phyloP scores from a whole-genome alignment of 192 early-diverging fungal genomes.

The Pilaira anomala region DNA sequence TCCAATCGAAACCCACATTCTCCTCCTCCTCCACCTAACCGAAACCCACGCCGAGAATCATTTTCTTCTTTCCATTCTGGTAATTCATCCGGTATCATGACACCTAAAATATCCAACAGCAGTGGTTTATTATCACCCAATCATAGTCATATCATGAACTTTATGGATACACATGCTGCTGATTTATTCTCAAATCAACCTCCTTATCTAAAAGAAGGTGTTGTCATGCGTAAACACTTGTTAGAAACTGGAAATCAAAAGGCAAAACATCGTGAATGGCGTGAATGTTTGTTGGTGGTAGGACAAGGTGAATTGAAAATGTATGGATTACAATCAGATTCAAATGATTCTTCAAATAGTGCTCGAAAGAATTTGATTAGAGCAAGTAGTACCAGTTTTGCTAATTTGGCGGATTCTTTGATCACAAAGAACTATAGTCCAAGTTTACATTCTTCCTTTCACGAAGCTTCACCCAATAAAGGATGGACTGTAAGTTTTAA shows the following conservation, averaged over 20 bases:
- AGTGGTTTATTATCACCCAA: background rate
- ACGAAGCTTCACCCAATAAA: background rate
- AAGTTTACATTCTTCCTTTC: background rate
- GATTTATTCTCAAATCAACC: constrained; percentile 20
- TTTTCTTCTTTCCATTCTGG: constrained; percentile 27
- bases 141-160: constrained; percentile 9
- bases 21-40: no score
- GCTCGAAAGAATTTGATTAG: constrained; percentile 28
- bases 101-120: background rate
- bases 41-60: constrained; percentile 16
- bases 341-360: constrained; percentile 30
- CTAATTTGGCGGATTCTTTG: constrained; percentile 28
- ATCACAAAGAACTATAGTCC: background rate
- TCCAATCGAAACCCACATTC: background rate
- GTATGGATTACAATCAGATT: constrained; percentile 68
- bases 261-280: constrained; percentile 84
- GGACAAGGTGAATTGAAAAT: constrained; percentile 77
- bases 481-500: constrained; percentile 16
- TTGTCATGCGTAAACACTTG: constrained; percentile 85
- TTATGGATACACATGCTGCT: constrained; percentile 12
- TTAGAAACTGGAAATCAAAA: constrained; percentile 73
- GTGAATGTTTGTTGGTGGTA: constrained; percentile 71
- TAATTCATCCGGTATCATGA: constrained; percentile 2
- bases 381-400: constrained; percentile 24
- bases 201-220: constrained; percentile 62